These are phyloP conservation scores for Clavispora vitiphila DNA, from an alignment of 805 yeast genomes.

Conservation along the genomic window DNA sequence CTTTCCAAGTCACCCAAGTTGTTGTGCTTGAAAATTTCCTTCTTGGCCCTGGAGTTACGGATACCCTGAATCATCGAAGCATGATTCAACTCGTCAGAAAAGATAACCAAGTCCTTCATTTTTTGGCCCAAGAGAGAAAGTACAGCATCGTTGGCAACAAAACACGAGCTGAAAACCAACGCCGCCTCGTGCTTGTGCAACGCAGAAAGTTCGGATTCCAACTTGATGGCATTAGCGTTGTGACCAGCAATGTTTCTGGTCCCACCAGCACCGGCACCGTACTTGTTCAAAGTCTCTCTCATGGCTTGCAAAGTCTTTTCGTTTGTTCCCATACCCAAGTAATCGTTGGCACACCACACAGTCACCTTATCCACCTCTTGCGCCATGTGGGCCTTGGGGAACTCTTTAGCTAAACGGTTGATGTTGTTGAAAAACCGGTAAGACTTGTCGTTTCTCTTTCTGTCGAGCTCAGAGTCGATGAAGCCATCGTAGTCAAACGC, in stretches of 20 bases:
- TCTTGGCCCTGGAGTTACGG: conserved; percentile 79
- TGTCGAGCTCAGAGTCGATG: conserved; percentile 59
- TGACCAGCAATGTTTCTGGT: conserved; percentile 99
- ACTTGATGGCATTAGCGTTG: conserved; percentile 78
- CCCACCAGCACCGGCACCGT: conserved; percentile 99
- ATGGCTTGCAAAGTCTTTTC: conserved; percentile 66
- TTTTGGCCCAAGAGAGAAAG: conserved; percentile 87
- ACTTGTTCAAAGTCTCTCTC: conserved; percentile 74
- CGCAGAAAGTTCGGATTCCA: conserved; percentile 84
- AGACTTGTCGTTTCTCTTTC: conserved; percentile 82
- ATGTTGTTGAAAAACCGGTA: conserved; percentile 96
- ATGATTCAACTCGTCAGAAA: conserved; percentile 90
- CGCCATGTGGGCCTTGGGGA: conserved; percentile 87
- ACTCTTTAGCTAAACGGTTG: conserved; percentile 90
- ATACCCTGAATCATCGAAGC: conserved; percentile 98
- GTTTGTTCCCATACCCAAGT: conserved; percentile 90
- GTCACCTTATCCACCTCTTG: conserved; percentile 78
- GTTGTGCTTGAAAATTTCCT: conserved; percentile 90
- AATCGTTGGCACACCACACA: conserved; percentile 99
- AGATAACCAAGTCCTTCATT: conserved; percentile 82
- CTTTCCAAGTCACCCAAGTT: conserved; percentile 79
- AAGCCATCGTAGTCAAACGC: conserved; percentile 69
- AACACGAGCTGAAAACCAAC: conserved; percentile 90
- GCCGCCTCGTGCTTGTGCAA: conserved; percentile 95
- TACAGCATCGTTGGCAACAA: conserved; percentile 95